Evolutionary conservation across 495 filamentous ascomycete genomes (phyloP).

Genomic region (Glonium stellatum): DNA sequence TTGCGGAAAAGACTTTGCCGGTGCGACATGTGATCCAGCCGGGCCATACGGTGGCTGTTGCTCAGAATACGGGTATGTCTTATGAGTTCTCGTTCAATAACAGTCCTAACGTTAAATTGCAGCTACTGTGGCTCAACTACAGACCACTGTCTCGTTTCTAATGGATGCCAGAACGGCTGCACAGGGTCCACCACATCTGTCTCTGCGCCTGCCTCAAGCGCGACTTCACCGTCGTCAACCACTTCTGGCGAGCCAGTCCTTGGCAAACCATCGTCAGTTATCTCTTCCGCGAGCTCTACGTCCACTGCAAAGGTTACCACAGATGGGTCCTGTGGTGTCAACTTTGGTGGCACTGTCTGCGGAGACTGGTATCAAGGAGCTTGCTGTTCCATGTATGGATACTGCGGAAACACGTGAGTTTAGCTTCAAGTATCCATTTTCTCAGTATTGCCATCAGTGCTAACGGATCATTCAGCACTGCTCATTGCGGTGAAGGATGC

Average conservation of each 20-base stretch:
- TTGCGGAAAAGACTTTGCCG: slow-evolving; percentile 33
- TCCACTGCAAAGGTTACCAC: slow-evolving; percentile 24
- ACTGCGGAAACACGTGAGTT: slow-evolving; percentile 33
- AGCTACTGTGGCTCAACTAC: slow-evolving; percentile 36
- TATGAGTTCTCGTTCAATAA: neutral
- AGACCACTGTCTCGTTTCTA: slow-evolving; percentile 22
- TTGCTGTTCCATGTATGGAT: slow-evolving; percentile 49
- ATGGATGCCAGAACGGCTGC: slow-evolving; percentile 38
- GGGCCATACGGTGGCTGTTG: slow-evolving; percentile 33
- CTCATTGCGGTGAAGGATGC: slow-evolving; percentile 44
- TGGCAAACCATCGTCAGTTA: slow-evolving; percentile 26
- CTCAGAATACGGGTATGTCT: slow-evolving; percentile 31
- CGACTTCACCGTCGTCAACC: slow-evolving; percentile 22
- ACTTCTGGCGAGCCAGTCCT: slow-evolving; percentile 38
- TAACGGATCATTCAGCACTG: slow-evolving; percentile 9
- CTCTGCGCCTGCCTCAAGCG: slow-evolving; percentile 15
- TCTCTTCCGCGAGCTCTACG: slow-evolving; percentile 12
- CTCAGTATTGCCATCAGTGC: no score
- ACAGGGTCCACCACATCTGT: slow-evolving; percentile 2
- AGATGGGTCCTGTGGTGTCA: slow-evolving; percentile 45
- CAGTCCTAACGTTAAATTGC: neutral
- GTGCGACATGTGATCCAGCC: slow-evolving; percentile 29
- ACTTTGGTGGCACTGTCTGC: slow-evolving; percentile 42
- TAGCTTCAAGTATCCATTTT: no score
- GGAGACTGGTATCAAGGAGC: slow-evolving; percentile 44